phyloP scores from a whole-genome alignment of 2,329 filamentous ascomycete species.

The Ophiostoma tasmaniense region DNA sequence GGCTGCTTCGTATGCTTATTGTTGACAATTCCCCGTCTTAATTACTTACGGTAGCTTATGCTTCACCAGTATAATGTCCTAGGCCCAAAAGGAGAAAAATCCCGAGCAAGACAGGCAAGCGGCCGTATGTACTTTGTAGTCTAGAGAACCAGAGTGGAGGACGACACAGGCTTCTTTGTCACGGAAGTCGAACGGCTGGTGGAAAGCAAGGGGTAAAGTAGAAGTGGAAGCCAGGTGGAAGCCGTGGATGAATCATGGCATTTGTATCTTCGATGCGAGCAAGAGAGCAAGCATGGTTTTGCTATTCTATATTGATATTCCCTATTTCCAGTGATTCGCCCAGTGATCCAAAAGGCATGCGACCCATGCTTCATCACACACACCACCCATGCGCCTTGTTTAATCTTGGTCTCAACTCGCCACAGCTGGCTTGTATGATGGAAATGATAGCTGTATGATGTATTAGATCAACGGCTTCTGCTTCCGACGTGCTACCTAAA shows the following conservation, averaged over 20 bases:
- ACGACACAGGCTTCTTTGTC: neutral
- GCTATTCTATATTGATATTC: neutral
- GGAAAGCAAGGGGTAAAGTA: neutral
- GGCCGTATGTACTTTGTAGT: neutral
- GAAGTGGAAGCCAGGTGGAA: neutral
- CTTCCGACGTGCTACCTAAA: neutral
- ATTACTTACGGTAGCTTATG: neutral
- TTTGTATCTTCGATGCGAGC: neutral
- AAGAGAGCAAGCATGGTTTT: neutral
- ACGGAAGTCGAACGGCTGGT: neutral
- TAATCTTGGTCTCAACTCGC: neutral
- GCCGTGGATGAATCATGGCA: neutral
- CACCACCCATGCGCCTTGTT: neutral
- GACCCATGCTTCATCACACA: neutral
- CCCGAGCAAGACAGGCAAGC: neutral
- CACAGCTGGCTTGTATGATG: neutral
- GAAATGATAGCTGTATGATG: neutral
- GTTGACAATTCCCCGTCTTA: neutral
- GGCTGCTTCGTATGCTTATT: neutral
- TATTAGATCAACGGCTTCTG: neutral
- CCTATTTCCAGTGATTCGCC: neutral
- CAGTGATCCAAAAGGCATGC: slow-evolving; percentile 4
- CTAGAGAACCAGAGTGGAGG: neutral
- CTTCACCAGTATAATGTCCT: neutral
- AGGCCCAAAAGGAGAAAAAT: neutral